Evolutionary conservation across 495 filamentous ascomycete species (phyloP).

Genomic region (Sordaria brevicollis): DNA sequence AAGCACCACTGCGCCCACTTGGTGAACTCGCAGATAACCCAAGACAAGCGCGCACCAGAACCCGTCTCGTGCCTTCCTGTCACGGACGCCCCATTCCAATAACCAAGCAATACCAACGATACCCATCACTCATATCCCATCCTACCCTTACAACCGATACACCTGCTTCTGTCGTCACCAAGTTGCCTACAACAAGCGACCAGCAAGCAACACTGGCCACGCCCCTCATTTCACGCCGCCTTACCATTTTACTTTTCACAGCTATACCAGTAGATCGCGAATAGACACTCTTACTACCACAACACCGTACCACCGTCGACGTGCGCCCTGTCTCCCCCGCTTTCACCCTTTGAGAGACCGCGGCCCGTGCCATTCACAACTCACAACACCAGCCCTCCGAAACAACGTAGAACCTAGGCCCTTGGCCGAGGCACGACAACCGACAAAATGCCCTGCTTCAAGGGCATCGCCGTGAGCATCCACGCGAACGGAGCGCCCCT

Average conservation of each 20-base stretch:
- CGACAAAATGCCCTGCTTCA: slow-evolving; percentile 83
- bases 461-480: slow-evolving; percentile 92
- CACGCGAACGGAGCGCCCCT: slow-evolving; percentile 84
- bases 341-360: not conserved
- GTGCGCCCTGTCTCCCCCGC: not conserved
- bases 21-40: not conserved
- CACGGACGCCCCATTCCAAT: not conserved
- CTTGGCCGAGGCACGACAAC: not conserved
- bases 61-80: not conserved
- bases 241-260: not conserved
- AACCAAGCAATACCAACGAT: not conserved
- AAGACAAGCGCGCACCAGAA: not conserved
- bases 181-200: not conserved
- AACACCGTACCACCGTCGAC: not conserved
- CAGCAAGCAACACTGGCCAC: not conserved
- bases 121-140: not conserved
- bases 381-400: not conserved
- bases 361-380: not conserved
- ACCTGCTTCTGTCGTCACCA: not conserved
- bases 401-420: not conserved
- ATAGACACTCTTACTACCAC: not conserved
- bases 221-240: not conserved
- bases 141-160: not conserved
- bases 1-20: not conserved
- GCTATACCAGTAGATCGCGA: not conserved